Evolutionary conservation across 2,329 filamentous ascomycete genomes (phyloP).

Genomic region (Colletotrichum euphorbiae): DNA sequence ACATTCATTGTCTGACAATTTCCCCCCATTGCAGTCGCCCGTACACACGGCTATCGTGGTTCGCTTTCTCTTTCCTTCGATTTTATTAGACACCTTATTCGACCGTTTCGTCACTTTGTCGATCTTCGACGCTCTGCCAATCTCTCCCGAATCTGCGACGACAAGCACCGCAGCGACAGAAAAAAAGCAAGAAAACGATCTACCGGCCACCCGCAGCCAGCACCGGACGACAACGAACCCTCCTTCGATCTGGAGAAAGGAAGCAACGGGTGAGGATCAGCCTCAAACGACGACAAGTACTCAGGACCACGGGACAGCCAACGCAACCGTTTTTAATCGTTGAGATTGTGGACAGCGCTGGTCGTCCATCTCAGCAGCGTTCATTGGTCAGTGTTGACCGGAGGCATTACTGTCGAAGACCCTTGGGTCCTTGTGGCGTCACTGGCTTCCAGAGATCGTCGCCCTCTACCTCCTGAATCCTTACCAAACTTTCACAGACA

Average conservation of each 20-base stretch:
- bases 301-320: neutral
- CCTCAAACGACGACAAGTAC: conserved; percentile 7
- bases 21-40: neutral
- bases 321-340: conserved; percentile 2
- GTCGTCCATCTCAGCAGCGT: conserved; percentile 27
- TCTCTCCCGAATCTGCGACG: conserved; percentile 2
- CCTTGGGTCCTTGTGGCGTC: conserved; percentile 30
- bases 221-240: neutral
- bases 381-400: conserved; percentile 16
- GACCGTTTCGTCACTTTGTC: conserved; percentile 10
- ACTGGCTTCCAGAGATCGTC: conserved; percentile 27
- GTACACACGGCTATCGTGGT: conserved; percentile 3
- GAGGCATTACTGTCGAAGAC: conserved; percentile 1
- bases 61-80: conserved; percentile 14
- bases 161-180: neutral
- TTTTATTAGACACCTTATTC: conserved; percentile 3
- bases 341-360: conserved; percentile 34
- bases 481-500: conserved; percentile 26
- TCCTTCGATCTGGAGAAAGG: conserved; percentile 13
- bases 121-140: conserved; percentile 20
- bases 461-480: conserved; percentile 22
- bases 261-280: conserved; percentile 3
- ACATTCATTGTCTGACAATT: conserved; percentile 21
- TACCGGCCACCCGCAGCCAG: neutral
- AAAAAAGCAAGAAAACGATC: conserved; percentile 4